Percentiles rank a stretch among this genome's conserved stretches.
phyloP scores from a whole-genome alignment of 108 stramenopile genomes.

The Schizochytrium sp. region DNA sequence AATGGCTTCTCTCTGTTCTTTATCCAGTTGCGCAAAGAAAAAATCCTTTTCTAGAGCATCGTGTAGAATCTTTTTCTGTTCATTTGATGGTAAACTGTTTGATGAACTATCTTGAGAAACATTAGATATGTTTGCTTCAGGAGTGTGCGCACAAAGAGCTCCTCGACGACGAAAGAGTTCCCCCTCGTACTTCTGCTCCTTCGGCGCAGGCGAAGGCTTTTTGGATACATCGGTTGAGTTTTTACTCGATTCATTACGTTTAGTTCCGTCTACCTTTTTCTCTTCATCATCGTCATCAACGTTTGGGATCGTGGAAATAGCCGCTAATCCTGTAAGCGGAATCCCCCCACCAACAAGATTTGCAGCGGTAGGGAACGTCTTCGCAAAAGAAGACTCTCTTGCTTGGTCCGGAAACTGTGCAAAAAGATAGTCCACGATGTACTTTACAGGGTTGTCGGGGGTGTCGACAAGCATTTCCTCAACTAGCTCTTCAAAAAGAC shows the following conservation, averaged over 20 bases:
- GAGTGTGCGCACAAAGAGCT: neutral
- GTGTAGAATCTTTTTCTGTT: neutral
- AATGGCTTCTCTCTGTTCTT: neutral
- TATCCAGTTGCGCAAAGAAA: neutral
- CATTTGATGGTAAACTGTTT: neutral
- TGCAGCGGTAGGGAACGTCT: slow-evolving; percentile 35
- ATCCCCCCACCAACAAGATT: slow-evolving; percentile 40
- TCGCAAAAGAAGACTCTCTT: slow-evolving; percentile 18
- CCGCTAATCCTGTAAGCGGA: slow-evolving; percentile 1
- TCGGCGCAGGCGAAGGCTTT: no score
- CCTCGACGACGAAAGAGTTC: neutral
- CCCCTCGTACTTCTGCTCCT: no score
- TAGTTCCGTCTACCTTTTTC: neutral
- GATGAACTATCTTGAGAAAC: no score
- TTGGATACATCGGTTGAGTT: no score
- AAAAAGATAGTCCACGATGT: slow-evolving; percentile 47
- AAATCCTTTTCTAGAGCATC: slow-evolving; percentile 19
- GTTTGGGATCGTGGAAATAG: neutral
- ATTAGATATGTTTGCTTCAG: neutral
- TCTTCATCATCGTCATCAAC: slow-evolving; percentile 36
- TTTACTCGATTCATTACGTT: no score
- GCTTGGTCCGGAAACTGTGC: slow-evolving; percentile 50
- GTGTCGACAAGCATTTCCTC: slow-evolving; percentile 43
- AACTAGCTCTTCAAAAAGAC: slow-evolving; percentile 49
- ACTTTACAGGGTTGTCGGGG: slow-evolving; percentile 51